A percentile compares a stretch with the other conserved stretches of the same genome.
Evolutionary conservation across 805 yeast species (phyloP).

Genomic region (Candida stauntonica): DNA sequence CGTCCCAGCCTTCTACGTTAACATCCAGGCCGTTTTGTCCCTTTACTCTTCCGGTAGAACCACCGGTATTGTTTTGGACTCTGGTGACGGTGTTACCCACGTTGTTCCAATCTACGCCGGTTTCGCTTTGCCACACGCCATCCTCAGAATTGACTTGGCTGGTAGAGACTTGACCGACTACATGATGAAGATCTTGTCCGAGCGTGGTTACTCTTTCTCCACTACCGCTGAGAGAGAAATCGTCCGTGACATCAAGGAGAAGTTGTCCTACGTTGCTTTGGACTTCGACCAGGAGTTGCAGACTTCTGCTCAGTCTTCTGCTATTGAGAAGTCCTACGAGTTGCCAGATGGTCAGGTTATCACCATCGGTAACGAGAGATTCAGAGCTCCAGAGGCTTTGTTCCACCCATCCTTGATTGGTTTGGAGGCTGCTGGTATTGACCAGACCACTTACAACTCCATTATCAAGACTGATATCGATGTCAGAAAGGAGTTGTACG

Average conservation of each 20-base stretch:
- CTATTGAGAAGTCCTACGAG: conserved; percentile 98
- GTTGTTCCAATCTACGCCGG: conserved; percentile 99
- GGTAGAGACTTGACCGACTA: conserved; percentile 99
- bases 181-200: conserved; percentile 96
- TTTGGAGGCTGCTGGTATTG: conserved; percentile 97
- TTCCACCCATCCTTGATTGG: conserved; percentile 95
- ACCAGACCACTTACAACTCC: conserved; percentile 72
- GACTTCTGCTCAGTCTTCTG: conserved; percentile 97
- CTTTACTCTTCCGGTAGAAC: conserved; percentile 99
- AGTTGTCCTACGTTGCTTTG: conserved; percentile 97
- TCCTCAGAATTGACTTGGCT: conserved; percentile 97
- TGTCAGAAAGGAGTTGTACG: conserved; percentile 97
- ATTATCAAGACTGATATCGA: conserved; percentile 99
- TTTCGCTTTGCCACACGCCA: conserved; percentile 98
- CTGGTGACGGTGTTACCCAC: conserved; percentile 99
- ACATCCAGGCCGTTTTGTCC: conserved; percentile 97
- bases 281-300: conserved; percentile 99
- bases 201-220: conserved; percentile 98
- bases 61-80: conserved; percentile 98
- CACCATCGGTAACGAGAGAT: conserved; percentile 99
- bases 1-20: conserved; percentile 98
- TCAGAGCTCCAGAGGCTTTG: conserved; percentile 99
- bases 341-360: conserved; percentile 99
- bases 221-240: conserved; percentile 99
- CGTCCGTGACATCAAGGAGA: conserved; percentile 86